Evolutionary conservation across 345 rosid genomes (phyloP), one percentile per base, ranked within the genome.

Genomic region (Adansonia digitata): DNA sequence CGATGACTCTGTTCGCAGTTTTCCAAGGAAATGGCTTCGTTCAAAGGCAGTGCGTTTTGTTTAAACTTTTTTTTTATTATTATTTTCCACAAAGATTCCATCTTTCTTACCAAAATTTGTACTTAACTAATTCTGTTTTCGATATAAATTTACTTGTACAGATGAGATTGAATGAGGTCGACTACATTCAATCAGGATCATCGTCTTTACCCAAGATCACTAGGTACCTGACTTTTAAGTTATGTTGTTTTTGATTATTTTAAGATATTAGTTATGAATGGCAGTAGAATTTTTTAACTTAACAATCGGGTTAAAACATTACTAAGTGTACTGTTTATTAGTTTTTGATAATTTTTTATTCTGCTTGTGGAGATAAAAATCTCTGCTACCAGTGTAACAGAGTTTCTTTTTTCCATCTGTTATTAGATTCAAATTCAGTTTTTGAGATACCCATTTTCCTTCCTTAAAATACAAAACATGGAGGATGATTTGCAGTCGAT

Each of bases 151-250:
- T 62, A 9, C 49, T 69, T 77, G 39, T 10, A n/a, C 52, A 79
- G 85, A 27, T 42, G 77, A 61, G 72, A 65, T 59, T 73, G 37
- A 77, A 2, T 10, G 77, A 74, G 29, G 74, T 45, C 59, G 20
- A 59, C 5, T 71, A 77, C 64, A 20, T 51, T 57, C 70, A 48
- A 10, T 57, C 63, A n/a, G 69, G 77, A 42, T 69, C 61, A 22
- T n/a, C 63, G 22, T 39, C 83, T 72, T 60, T 73, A 6, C 14
- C 37, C 11, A 74, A 57, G 72, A 63, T 63, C 18, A 48, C 5
- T 29, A n/a, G 53, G 71, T 26, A 71, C 7, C 4, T 5, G 39
- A 26, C 55, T 37, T 22, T 8, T 37, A 2, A n/a, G 18, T 17
- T 71, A 10, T 27, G 7, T 27, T 27, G 46, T 27, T 68, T n/a